Evolutionary conservation across 139 green algal species (phyloP), one percentile per base, ranked within the genome.

Genomic region (Monoraphidium neglectum): DNA sequence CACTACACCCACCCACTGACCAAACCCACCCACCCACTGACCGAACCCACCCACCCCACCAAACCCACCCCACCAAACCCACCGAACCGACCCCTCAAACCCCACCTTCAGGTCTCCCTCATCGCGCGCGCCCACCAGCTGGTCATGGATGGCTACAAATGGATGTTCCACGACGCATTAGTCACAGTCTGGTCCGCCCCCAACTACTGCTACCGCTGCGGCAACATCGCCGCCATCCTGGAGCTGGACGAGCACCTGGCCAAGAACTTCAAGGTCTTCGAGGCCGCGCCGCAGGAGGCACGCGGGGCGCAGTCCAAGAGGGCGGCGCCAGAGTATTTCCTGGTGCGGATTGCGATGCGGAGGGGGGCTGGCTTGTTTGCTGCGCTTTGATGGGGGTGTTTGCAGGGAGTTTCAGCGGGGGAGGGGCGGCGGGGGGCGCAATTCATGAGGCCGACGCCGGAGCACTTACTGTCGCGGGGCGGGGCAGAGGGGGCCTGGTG

Each of bases 61-160:
- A n/a, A n/a, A n/a, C n/a, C n/a, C n/a, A n/a, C n/a, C n/a, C n/a
- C n/a, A n/a, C n/a, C n/a, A n/a, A n/a, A n/a, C n/a, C n/a, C n/a
- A n/a, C n/a, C n/a, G n/a, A n/a, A n/a, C n/a, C n/a, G n/a, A n/a
- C n/a, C n/a, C n/a, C n/a, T n/a, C 43, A 8, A 8, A 8, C 43
- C 43, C 43, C 43, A 8, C 8, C 43, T 12, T 8, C 30, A 30
- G 61, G 61, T 68, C 18, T 24, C 61, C 28, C 81, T 98, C 59
- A 97, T 99, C 32, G 89, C 86, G 23, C 80, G 96, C 0, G 96
- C 96, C 38, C 96, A 99, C 81, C 95, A 99, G 89, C 92, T 99
- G 53, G 96, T 99, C 21, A 99, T 99, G 96, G 96, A 99, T 77
- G 96, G 96, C 30, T 99, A 98, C 92, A 99, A 99, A 87, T 94